phyloP scores from a whole-genome alignment of 345 rosid species.

The Triadica sebifera region DNA sequence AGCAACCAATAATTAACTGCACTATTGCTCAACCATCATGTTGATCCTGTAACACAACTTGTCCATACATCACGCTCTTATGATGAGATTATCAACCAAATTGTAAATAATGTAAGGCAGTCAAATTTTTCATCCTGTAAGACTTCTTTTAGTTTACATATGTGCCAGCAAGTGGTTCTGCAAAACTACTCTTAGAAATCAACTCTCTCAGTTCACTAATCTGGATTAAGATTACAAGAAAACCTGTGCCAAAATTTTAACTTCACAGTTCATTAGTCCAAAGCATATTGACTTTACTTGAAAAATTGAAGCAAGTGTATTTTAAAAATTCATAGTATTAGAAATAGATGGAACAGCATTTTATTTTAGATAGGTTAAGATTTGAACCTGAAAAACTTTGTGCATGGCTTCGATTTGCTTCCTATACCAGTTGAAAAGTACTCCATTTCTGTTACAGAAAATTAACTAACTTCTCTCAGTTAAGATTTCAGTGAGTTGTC shows the following conservation, averaged over 20 bases:
- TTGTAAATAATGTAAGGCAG: slow-evolving; percentile 20
- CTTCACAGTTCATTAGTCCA: slow-evolving; percentile 57
- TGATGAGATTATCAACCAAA: slow-evolving; percentile 14
- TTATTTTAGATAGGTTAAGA: slow-evolving; percentile 64
- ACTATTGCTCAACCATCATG: background rate
- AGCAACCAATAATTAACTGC: background rate
- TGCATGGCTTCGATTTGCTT: slow-evolving; percentile 97
- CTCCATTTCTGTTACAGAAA: slow-evolving; percentile 80
- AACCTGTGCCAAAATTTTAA: slow-evolving; percentile 74
- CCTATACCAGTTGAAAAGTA: slow-evolving; percentile 78
- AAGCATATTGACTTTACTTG: slow-evolving; percentile 39
- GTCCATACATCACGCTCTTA: slow-evolving; percentile 14
- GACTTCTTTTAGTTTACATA: slow-evolving; percentile 45
- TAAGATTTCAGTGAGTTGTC: slow-evolving; percentile 43
- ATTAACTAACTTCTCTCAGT: slow-evolving; percentile 67
- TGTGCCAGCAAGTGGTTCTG: slow-evolving; percentile 44
- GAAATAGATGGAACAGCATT: slow-evolving; percentile 43
- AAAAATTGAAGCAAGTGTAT: slow-evolving; percentile 25
- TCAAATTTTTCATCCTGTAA: slow-evolving; percentile 34
- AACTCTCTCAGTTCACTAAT: slow-evolving; percentile 49
- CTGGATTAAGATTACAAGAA: slow-evolving; percentile 47
- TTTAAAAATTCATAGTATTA: slow-evolving; percentile 30
- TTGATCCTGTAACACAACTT: background rate
- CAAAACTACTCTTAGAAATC: slow-evolving; percentile 38
- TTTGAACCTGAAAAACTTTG: slow-evolving; percentile 96